Evolutionary conservation across 2,329 filamentous ascomycete species (phyloP), one percentile per base, ranked within the genome.

Genomic region (Cyanodermella asteris): DNA sequence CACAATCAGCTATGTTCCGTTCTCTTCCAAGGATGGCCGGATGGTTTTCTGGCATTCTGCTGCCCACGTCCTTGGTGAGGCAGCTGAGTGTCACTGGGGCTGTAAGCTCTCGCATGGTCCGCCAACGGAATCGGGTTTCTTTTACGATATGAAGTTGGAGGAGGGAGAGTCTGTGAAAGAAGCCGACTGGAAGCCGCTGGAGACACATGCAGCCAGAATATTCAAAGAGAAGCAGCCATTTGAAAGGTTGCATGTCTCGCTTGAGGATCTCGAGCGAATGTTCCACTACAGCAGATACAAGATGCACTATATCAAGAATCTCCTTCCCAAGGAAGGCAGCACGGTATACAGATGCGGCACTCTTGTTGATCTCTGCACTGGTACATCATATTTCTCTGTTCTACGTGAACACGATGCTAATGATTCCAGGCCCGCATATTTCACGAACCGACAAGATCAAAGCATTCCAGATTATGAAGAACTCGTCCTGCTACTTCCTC

Each of bases 241-340:
- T 46, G 76, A 93, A 57, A 71, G 87, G 31, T 58, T 94, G 23
- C 74, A 74, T 35, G 65, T 93, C 43, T 75, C 75, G 36, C 94
- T 94, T 54, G 75, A 84, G 27, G 72, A 94, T 37, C 62, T 94
- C 25, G 65, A 87, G 26, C 80, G 91, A 47, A 91, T 94, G 77
- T 94, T 94, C 59, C 68, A 71, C 39, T 90, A 91, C 61, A 93
- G 90, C 63, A 87, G 87, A 49, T 94, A 91, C 61, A 94, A 97
- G 65, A 71, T 91, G 47, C 77, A 93, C 49, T 91, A 94, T 50
- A 94, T 97, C 55, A 73, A 80, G 39, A 75, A 81, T 56, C 81
- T 90, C 51, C 77, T 94, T 32, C 80, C 91, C 38, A 81, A 80
- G 38, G 82, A 80, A 28, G 78, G 64, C 45, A 91, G 80, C 45